Conservation (phyloP, 1,284 basidiomycete genomes). For the Trichosporon ovoides region DNA sequence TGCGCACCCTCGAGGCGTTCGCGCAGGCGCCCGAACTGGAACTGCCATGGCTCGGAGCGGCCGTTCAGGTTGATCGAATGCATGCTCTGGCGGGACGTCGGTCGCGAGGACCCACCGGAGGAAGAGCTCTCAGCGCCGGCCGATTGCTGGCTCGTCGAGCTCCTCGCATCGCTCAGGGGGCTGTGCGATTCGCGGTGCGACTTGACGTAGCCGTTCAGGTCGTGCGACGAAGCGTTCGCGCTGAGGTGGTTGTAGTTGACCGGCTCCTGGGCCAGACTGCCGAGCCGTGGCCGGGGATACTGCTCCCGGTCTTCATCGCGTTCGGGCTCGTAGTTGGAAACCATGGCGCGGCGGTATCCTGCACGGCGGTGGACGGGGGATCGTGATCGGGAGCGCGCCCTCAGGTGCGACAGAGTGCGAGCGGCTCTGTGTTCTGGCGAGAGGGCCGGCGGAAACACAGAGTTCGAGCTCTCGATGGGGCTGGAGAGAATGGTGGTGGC, state of each 20-base stretch:
- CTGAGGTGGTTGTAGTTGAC: conserved; percentile 3
- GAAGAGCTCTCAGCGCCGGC: background rate
- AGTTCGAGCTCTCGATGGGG: background rate
- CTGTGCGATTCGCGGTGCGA: background rate
- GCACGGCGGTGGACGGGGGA: background rate
- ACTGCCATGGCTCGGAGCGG: background rate
- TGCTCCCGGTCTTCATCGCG: background rate
- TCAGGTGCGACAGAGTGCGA: background rate
- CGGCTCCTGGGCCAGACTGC: background rate
- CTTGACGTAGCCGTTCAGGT: background rate
- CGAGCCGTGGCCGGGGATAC: background rate
- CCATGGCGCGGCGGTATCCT: background rate
- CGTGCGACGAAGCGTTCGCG: background rate
- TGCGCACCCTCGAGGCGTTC: conserved; percentile 1
- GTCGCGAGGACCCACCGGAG: background rate
- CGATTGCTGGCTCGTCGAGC: background rate
- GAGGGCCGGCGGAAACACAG: background rate
- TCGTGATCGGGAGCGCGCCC: background rate
- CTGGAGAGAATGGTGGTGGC: background rate
- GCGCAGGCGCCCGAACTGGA: conserved; percentile 7
- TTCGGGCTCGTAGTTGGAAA: background rate
- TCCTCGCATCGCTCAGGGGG: background rate
- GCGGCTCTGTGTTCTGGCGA: background rate
- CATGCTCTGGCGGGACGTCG: conserved; percentile 1
- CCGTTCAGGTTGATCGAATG: background rate